phyloP scores from a whole-genome alignment of 2,329 filamentous ascomycete genomes.

The Tolypocladium sp. region DNA sequence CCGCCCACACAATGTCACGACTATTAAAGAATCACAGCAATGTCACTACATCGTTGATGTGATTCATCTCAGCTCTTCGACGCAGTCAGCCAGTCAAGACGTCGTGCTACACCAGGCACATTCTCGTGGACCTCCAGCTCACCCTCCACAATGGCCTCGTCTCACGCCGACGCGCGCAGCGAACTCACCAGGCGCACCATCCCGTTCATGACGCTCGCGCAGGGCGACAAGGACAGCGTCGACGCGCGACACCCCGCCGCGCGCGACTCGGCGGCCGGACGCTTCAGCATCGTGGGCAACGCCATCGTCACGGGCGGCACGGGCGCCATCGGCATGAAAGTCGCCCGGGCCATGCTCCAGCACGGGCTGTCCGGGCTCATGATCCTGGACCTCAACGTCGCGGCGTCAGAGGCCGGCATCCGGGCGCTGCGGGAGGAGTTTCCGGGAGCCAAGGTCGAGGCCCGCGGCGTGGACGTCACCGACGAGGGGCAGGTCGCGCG shows the following conservation, averaged over 20 bases:
- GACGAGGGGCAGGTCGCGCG: conserved; percentile 7
- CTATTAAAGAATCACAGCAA: background rate
- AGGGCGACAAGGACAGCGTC: conserved; percentile 1
- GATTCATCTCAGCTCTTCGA: no score
- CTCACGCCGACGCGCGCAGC: conserved; percentile 6
- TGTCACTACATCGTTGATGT: background rate
- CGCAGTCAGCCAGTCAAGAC: no score
- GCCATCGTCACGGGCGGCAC: conserved; percentile 40
- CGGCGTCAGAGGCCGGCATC: conserved; percentile 18
- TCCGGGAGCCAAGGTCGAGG: conserved; percentile 7
- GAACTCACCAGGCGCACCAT: conserved; percentile 14
- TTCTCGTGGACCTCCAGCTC: background rate
- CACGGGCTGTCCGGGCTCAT: conserved; percentile 52
- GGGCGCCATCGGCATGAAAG: conserved; percentile 28
- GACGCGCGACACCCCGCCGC: background rate
- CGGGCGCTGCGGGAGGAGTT: conserved; percentile 9
- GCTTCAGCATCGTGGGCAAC: conserved; percentile 22
- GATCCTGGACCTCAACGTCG: conserved; percentile 49
- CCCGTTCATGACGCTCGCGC: conserved; percentile 16
- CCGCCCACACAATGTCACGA: background rate
- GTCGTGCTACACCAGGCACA: background rate
- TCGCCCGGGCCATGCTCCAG: conserved; percentile 56
- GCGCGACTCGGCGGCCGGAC: conserved; percentile 6
- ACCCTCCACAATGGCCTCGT: background rate
- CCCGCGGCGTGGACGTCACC: conserved; percentile 9